A percentile compares a stretch with the other conserved stretches of the same genome.
Conservation (phyloP, 2,329 filamentous ascomycete species). For the Apiospora aurea region DNA sequence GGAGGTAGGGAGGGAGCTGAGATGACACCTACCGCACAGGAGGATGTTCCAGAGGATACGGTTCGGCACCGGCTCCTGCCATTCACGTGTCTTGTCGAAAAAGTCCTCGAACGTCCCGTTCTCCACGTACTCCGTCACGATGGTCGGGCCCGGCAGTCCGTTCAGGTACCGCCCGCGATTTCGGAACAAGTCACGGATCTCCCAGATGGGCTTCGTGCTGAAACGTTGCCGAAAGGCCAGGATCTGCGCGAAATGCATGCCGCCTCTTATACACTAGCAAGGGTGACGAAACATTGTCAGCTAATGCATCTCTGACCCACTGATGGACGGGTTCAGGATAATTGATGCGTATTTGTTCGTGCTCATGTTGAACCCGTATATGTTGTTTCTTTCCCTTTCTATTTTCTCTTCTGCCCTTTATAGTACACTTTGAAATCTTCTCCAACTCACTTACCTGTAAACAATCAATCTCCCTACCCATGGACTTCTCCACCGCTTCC, state of each 20-base stretch:
- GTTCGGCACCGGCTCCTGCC: background rate
- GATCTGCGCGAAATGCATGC: background rate
- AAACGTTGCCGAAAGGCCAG: background rate
- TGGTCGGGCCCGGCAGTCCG: background rate
- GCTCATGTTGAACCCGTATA: background rate
- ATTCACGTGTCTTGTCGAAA: background rate
- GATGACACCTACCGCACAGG: background rate
- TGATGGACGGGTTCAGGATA: too few relatives aligned
- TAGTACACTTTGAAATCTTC: background rate
- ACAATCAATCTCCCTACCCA: background rate
- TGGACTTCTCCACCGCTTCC: background rate
- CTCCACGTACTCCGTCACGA: background rate
- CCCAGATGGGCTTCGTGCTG: background rate
- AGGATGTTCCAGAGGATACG: background rate
- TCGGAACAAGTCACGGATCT: background rate
- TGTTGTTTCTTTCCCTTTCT: background rate
- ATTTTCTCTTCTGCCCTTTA: too few relatives aligned
- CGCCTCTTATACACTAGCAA: background rate
- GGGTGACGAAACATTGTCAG: background rate
- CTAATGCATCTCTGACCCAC: background rate
- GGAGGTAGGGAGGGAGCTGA: background rate
- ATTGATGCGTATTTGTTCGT: too few relatives aligned
- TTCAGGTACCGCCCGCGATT: background rate
- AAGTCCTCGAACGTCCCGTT: background rate
- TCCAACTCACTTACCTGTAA: background rate